Base-by-base conservation (phyloP, 352 stramenopile genomes). In the Phytophthora multivora region DNA sequence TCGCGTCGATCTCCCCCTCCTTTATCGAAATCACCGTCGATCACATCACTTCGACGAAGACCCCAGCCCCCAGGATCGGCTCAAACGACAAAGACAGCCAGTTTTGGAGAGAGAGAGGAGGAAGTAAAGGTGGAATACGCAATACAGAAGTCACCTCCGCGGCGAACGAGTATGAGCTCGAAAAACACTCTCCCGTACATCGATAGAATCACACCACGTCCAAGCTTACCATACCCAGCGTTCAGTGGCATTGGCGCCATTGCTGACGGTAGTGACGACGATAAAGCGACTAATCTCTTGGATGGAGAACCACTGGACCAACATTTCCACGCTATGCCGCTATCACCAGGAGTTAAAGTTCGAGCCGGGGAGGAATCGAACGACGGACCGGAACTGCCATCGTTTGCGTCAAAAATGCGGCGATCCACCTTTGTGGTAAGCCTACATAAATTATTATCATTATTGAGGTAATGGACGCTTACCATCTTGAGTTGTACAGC, bases 341-440 rank as follows among this genome's bases (percentile, higher is more conserved):
- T 78, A 33, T 74, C 69, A 10, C 65, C 69, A 6, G 69, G 69
- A 0, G 69, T 78, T 6, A 78, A 78, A 51, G 19, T 78, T 3
- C 69, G 58, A 49, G 31, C 54, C 4, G 69, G 65, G 16, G 52
- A 67, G 3, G 46, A 63, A 35, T 59, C 52, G 8, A 72, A 62
- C 11, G 40, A 51, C 31, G 69, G 69, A 5, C 65, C 69, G 0
- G 65, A 78, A 7, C 39, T 75, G 19, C 65, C 65, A 45, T 10
- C 43, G 3, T 78, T 78, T 43, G 31, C 48, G 13, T 61, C 65
- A 3, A 47, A 41, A 12, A 78, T 78, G 69, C 43, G 57, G 31
- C 60, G 61, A 46, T 74, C 65, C 0, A 67, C 69, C n/a, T 78
- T 75, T 25, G 46, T 48, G 38, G 69, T 78, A 64, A 62, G 69